Evolutionary conservation across 1,139 yeast genomes (phyloP).

Genomic region (Blastobotrys petasosporus): DNA sequence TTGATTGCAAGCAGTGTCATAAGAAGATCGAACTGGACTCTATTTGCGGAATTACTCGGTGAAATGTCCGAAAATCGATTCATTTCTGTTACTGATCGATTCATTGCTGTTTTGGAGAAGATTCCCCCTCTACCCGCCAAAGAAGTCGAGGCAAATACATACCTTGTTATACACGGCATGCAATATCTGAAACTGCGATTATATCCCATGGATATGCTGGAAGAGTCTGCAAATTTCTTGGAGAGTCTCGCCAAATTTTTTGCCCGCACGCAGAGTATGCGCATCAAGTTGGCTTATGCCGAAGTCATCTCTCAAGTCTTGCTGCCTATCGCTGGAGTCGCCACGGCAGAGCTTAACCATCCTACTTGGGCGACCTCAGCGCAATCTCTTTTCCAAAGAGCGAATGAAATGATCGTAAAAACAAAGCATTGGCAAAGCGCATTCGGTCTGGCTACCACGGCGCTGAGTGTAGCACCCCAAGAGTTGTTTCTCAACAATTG

Average conservation of each 20-base stretch:
- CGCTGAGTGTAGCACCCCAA: conserved; percentile 74
- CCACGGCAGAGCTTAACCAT: conserved; percentile 93
- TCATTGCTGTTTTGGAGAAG: conserved; percentile 87
- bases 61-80: conserved; percentile 83
- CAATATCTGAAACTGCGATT: conserved; percentile 65
- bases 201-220: conserved; percentile 83
- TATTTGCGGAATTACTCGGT: conserved; percentile 84
- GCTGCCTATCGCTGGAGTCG: conserved; percentile 73
- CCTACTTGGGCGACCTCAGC: conserved; percentile 92
- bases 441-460: conserved; percentile 63
- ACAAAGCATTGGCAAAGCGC: conserved; percentile 68
- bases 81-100: conserved; percentile 83
- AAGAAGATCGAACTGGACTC: conserved; percentile 88
- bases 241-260: conserved; percentile 83
- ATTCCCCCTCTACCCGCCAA: conserved; percentile 47
- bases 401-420: conserved; percentile 39
- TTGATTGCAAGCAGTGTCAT: conserved; percentile 60
- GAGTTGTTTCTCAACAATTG: conserved; percentile 72
- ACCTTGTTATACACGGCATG: conserved; percentile 86
- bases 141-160: conserved; percentile 67
- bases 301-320: conserved; percentile 73
- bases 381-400: conserved; percentile 51
- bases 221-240: conserved; percentile 86
- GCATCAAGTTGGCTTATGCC: conserved; percentile 66
- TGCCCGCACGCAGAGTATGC: conserved; percentile 53